phyloP scores from a whole-genome alignment of 768 basidiomycete genomes.

The Lentinula sp. region DNA sequence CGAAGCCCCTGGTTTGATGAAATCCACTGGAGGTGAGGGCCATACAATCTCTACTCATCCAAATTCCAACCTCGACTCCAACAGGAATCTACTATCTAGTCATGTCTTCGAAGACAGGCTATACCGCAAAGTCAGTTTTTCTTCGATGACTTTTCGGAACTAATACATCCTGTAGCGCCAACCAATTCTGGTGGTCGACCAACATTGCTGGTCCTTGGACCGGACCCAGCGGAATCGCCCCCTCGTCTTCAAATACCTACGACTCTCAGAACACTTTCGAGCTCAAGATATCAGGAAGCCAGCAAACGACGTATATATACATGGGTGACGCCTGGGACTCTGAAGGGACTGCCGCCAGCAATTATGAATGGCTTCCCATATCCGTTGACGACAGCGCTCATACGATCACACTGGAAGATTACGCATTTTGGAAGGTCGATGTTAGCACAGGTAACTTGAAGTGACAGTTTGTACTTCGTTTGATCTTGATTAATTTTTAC shows the following conservation, averaged over 20 bases:
- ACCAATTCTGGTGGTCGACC: slow-evolving; percentile 8
- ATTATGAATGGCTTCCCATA: slow-evolving; percentile 21
- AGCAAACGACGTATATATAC: slow-evolving; percentile 5
- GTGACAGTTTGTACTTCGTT: background rate
- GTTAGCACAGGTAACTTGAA: slow-evolving; percentile 11
- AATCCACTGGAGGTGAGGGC: background rate
- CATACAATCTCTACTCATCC: too few relatives aligned
- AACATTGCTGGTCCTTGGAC: background rate
- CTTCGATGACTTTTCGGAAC: slow-evolving; percentile 15
- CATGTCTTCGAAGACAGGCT: slow-evolving; percentile 23
- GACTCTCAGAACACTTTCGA: slow-evolving; percentile 8
- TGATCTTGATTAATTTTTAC: background rate
- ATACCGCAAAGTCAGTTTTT: slow-evolving; percentile 20
- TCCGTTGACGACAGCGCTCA: slow-evolving; percentile 18
- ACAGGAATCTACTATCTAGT: slow-evolving; percentile 17
- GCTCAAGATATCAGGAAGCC: slow-evolving; percentile 6
- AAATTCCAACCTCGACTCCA: background rate
- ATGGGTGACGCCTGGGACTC: slow-evolving; percentile 8
- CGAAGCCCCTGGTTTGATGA: background rate
- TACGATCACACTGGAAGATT: slow-evolving; percentile 17
- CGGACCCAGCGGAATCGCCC: background rate
- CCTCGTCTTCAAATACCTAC: slow-evolving; percentile 5
- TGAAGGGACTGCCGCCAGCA: slow-evolving; percentile 6
- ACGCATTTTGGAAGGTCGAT: slow-evolving; percentile 19
- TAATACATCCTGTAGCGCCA: slow-evolving; percentile 18